Conservation (phyloP, 805 yeast species). For the Teunomyces tritomae region DNA sequence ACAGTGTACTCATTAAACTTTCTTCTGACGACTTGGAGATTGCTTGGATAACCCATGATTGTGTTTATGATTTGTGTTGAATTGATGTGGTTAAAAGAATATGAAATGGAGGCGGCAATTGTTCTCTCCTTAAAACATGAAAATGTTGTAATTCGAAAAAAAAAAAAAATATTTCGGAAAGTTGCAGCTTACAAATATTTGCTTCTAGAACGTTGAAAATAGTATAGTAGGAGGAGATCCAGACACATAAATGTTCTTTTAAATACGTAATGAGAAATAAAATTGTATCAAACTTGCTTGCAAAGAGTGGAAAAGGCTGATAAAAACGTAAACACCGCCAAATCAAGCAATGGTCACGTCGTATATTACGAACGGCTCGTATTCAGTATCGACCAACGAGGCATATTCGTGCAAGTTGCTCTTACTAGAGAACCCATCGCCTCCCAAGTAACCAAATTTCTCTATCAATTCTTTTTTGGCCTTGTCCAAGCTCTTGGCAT, state of each 20-base stretch:
- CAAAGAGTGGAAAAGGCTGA: not conserved
- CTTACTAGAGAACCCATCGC: slow-evolving; percentile 74
- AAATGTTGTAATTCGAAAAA: too few relatives aligned
- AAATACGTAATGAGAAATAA: not conserved
- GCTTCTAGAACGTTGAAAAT: too few relatives aligned
- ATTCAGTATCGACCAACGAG: slow-evolving; percentile 88
- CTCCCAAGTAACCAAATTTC: slow-evolving; percentile 87
- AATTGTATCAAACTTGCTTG: not conserved
- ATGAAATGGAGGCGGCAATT: not conserved
- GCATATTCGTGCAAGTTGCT: slow-evolving; percentile 85
- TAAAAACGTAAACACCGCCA: too few relatives aligned
- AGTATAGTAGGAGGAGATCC: not conserved
- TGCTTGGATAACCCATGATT: slow-evolving; percentile 33
- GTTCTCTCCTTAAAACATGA: not conserved
- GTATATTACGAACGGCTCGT: slow-evolving; percentile 93
- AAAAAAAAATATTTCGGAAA: too few relatives aligned
- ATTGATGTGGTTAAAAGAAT: too few relatives aligned
- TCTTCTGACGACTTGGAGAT: slow-evolving; percentile 29
- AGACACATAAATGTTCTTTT: not conserved
- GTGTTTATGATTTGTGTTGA: not conserved
- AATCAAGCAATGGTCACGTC: slow-evolving; percentile 22
- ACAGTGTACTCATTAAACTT: slow-evolving; percentile 34
- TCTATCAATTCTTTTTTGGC: slow-evolving; percentile 68
- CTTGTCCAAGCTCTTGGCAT: slow-evolving; percentile 41
- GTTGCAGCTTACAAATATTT: too few relatives aligned